A percentile compares a stretch with the other conserved stretches of the same genome.
Evolutionary conservation across 129 eudicot species (phyloP).

Genomic region (Oenanthe sinensis): DNA sequence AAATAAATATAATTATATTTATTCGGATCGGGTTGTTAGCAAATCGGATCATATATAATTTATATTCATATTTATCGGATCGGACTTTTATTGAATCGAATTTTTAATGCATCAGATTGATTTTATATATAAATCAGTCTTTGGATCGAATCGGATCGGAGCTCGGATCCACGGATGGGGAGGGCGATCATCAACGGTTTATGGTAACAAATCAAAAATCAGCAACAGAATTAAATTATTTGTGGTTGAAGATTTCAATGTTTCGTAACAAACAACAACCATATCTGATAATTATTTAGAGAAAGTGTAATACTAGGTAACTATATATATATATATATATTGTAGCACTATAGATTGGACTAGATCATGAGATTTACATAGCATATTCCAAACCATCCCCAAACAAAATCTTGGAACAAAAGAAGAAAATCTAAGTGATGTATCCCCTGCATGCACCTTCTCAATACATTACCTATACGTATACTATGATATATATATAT

Average conservation of each 20-base stretch:
- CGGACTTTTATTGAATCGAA: too few relatives aligned
- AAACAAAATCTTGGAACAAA: constrained; percentile 44
- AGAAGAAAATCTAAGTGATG: constrained; percentile 48
- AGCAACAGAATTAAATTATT: neutral
- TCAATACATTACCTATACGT: neutral
- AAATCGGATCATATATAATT: too few relatives aligned
- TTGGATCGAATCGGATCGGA: too few relatives aligned
- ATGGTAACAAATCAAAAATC: neutral
- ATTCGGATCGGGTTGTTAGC: too few relatives aligned
- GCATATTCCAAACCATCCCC: constrained; percentile 25
- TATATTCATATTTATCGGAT: too few relatives aligned
- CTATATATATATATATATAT: neutral
- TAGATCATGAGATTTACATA: constrained; percentile 17
- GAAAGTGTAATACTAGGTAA: too few relatives aligned
- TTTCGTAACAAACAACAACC: neutral
- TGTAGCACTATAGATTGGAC: neutral
- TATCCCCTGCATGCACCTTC: constrained; percentile 25
- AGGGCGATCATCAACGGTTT: too few relatives aligned
- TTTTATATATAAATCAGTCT: too few relatives aligned
- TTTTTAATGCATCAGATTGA: too few relatives aligned
- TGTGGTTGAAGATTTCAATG: too few relatives aligned
- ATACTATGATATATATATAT: neutral
- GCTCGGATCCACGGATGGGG: too few relatives aligned
- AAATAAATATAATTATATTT: too few relatives aligned
- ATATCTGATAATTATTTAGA: neutral